Percentiles rank a stretch among this genome's conserved stretches.
Conservation (phyloP, 1,284 basidiomycete species). For the Cutaneotrichosporon dermatis region DNA sequence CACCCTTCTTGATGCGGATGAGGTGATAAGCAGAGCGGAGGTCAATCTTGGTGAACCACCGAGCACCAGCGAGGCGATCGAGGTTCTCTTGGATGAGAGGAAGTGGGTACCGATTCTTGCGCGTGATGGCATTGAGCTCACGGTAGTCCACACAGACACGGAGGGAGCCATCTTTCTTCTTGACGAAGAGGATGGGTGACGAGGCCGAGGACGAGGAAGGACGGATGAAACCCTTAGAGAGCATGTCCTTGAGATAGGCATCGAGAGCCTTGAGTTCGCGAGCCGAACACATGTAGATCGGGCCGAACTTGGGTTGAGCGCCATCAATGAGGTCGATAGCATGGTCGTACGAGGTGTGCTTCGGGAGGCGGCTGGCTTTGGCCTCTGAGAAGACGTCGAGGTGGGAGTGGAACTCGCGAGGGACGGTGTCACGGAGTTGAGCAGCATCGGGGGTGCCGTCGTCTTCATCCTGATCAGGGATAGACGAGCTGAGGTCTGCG, state of each 20-base stretch:
- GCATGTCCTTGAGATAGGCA: conserved; percentile 48
- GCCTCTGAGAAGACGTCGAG: neutral
- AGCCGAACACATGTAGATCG: conserved; percentile 43
- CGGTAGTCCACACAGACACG: conserved; percentile 52
- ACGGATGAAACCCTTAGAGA: conserved; percentile 41
- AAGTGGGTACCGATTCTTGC: conserved; percentile 43
- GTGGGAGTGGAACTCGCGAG: neutral
- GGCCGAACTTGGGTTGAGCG: conserved; percentile 40
- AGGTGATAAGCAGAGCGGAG: conserved; percentile 38
- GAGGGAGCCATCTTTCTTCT: conserved; percentile 52
- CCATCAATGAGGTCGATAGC: conserved; percentile 31
- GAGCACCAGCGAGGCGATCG: conserved; percentile 32
- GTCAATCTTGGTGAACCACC: conserved; percentile 41
- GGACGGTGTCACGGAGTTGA: neutral
- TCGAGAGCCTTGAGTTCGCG: conserved; percentile 45
- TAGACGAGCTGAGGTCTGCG: neutral
- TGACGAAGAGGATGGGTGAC: conserved; percentile 53
- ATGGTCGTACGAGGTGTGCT: conserved; percentile 3
- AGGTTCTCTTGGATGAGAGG: conserved; percentile 28
- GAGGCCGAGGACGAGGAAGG: conserved; percentile 34
- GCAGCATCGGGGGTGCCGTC: too few species aligned
- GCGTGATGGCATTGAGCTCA: conserved; percentile 49
- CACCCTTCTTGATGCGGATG: conserved; percentile 28
- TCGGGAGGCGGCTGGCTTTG: neutral
- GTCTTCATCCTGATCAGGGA: neutral